Percentiles rank a stretch among this genome's conserved stretches.
phyloP scores from a whole-genome alignment of 2,329 filamentous ascomycete species.

The Penicillium thymicola region DNA sequence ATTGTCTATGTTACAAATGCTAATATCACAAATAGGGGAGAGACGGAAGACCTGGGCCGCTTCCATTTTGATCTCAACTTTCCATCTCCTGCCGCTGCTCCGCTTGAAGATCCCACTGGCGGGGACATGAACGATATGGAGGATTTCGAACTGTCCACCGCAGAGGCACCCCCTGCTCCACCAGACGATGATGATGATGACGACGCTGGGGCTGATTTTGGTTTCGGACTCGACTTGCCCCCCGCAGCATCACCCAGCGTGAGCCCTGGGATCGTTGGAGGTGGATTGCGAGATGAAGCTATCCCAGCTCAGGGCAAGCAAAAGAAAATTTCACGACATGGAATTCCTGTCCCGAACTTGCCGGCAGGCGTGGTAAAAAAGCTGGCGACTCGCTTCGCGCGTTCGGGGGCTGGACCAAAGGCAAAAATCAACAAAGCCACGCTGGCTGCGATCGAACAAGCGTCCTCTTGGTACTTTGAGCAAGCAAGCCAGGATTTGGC shows the following conservation, averaged over 20 bases:
- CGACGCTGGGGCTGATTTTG: conserved; percentile 30
- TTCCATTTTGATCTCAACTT: conserved; percentile 44
- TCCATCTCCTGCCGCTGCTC: conserved; percentile 34
- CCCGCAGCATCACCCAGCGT: conserved; percentile 30
- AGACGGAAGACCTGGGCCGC: conserved; percentile 43
- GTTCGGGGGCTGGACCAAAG: conserved; percentile 62
- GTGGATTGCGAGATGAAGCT: conserved; percentile 36
- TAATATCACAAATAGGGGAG: conserved; percentile 35
- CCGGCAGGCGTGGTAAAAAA: conserved; percentile 70
- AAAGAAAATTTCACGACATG: conserved; percentile 64
- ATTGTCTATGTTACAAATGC: conserved; percentile 17
- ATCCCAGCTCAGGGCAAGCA: conserved; percentile 41
- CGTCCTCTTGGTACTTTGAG: conserved; percentile 89
- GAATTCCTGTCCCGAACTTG: conserved; percentile 71
- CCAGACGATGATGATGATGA: conserved; percentile 22
- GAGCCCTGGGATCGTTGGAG: conserved; percentile 33
- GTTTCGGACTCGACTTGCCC: conserved; percentile 31
- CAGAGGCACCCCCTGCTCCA: conserved; percentile 25
- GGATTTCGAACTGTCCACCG: conserved; percentile 33
- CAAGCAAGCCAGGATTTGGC: conserved; percentile 76
- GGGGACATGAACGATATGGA: conserved; percentile 35
- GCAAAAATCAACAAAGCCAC: conserved; percentile 70
- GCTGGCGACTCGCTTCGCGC: conserved; percentile 62
- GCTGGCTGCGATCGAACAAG: conserved; percentile 70
- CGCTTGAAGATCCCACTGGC: conserved; percentile 30